Evolutionary conservation across 176 grass and related monocot genomes (phyloP), one percentile per base, ranked within the genome.

Genomic region (Oryza glaberrima): DNA sequence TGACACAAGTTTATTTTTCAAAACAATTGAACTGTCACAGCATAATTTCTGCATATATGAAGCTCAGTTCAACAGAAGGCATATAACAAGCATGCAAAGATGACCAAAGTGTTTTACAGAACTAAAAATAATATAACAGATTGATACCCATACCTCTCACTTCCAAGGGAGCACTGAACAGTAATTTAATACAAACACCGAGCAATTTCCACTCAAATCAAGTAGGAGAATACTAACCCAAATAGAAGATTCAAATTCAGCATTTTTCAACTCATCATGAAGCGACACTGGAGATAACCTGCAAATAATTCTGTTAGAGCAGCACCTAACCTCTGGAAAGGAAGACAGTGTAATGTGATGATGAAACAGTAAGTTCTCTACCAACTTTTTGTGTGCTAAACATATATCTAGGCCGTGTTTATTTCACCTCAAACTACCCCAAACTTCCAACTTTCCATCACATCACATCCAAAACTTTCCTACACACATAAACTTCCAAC

Each of bases 271-370:
- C 72, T 19, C 72, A 84, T 64, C 61, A 76, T 66, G 72, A 84
- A 84, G 32, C 20, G 82, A 26, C 82, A 84, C n/a, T 69, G 82
- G 12, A 77, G 82, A 56, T 76, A 84, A 23, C 73, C 82, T 77
- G 72, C 9, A 77, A 76, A 19, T 77, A 43, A 10, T 1, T 26
- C 0, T 16, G 4, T 84, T 12, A 84, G 81, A 83, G 26, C 12
- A 15, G 16, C 7, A n/a, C 35, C 10, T 51, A 52, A 68, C 44
- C 6, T 16, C 7, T 15, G 2, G 23, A 40, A 23, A 19, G 61
- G 17, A 77, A 12, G 22, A 7, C 11, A 22, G 15, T 38, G 49
- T 7, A 36, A 32, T 72, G 5, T 34, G 0, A 38, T 38, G 36
- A 38, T 38, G 36, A 38, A 38, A 38, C 36, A 5, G 36, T 38